Evolutionary conservation across 2,329 filamentous ascomycete species (phyloP).

Genomic region (Talaromyces sp.): DNA sequence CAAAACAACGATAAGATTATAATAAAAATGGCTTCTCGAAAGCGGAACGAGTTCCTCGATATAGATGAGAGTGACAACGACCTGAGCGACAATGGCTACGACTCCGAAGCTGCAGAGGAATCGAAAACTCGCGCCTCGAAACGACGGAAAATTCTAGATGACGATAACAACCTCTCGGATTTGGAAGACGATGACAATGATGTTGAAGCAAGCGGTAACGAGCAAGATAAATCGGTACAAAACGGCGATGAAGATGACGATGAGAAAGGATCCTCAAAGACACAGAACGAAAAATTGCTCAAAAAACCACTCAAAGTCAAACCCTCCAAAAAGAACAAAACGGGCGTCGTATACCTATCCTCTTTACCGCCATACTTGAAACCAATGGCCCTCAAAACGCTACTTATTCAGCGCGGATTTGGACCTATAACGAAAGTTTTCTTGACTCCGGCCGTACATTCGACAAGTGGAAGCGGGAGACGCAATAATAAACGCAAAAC

Average conservation of each 20-base stretch:
- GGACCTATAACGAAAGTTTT: constrained; percentile 44
- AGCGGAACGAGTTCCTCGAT: constrained; percentile 40
- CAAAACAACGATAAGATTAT: neutral
- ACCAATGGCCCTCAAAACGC: constrained; percentile 42
- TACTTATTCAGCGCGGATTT: constrained; percentile 42
- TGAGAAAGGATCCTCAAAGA: constrained; percentile 17
- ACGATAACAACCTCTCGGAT: constrained; percentile 21
- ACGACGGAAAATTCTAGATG: constrained; percentile 29
- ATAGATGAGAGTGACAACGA: constrained; percentile 38
- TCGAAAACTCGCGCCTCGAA: constrained; percentile 37
- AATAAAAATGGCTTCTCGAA: constrained; percentile 35
- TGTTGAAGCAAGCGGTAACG: constrained; percentile 18
- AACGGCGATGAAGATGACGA: constrained; percentile 16
- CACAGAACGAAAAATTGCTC: constrained; percentile 12
- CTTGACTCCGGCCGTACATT: constrained; percentile 36
- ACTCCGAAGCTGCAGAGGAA: constrained; percentile 43
- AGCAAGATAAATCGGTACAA: constrained; percentile 1
- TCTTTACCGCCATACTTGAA: constrained; percentile 48
- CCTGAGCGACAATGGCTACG: constrained; percentile 41
- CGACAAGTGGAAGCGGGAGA: constrained; percentile 21
- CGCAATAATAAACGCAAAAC: constrained; percentile 42
- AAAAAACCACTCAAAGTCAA: constrained; percentile 7
- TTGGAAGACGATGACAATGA: constrained; percentile 46
- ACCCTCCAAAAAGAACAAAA: constrained; percentile 28
- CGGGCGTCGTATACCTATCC: constrained; percentile 45